These are phyloP conservation scores for Lotmaria passim DNA, from an alignment of 208 protist genomes.

Conservation along the genomic window DNA sequence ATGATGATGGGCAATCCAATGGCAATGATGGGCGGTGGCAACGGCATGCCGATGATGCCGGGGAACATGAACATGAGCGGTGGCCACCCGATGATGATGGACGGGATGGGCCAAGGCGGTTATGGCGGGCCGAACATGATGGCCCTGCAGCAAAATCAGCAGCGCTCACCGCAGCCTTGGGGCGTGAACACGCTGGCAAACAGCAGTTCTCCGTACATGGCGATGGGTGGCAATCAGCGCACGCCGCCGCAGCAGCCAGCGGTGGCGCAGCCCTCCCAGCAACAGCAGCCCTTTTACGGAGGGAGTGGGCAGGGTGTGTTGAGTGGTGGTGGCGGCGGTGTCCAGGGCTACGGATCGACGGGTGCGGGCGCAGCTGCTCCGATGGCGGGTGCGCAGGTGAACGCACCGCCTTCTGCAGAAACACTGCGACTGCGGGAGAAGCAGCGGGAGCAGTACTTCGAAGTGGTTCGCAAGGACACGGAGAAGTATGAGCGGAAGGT, in stretches of 20 bases:
- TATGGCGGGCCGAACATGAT: conserved; percentile 14
- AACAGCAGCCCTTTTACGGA: conserved; percentile 4
- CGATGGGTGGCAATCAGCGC: background rate
- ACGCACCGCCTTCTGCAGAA: conserved; percentile 64
- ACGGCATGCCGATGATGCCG: conserved; percentile 13
- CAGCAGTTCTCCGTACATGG: background rate
- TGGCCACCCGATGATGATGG: conserved; percentile 8
- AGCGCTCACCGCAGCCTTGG: conserved; percentile 15
- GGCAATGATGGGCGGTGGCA: conserved; percentile 9
- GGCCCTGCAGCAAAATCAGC: background rate
- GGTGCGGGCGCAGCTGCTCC: conserved; percentile 42
- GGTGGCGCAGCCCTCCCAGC: background rate
- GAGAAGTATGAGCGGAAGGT: conserved; percentile 79
- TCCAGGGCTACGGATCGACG: too few species aligned
- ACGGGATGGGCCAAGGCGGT: background rate
- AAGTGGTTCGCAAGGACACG: conserved; percentile 73
- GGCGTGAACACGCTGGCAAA: conserved; percentile 8
- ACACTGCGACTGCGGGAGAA: conserved; percentile 77
- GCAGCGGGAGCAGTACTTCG: conserved; percentile 83
- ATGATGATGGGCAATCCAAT: background rate
- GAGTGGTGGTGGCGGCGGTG: conserved; percentile 5
- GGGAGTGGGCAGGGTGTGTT: conserved; percentile 1
- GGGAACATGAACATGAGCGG: conserved; percentile 4
- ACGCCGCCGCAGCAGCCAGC: conserved; percentile 14
- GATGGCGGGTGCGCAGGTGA: conserved; percentile 29